Conservation (phyloP, 768 basidiomycete genomes). For the Tricholoma hemisulphureum region DNA sequence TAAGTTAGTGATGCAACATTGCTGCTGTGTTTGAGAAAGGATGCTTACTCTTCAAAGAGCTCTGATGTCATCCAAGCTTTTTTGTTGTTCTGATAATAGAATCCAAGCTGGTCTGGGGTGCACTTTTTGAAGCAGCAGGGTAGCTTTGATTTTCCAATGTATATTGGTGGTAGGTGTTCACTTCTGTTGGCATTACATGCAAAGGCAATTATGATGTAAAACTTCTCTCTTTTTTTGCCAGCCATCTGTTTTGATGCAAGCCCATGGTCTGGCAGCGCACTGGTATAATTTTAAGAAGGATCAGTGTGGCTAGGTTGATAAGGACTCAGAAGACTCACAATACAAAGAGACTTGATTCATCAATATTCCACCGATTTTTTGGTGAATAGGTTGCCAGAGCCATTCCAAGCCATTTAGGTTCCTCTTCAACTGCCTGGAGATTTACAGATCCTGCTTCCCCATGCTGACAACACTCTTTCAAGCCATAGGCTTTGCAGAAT, state of each 20-base stretch:
- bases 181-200: no score
- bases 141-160: constrained; percentile 2
- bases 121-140: constrained; percentile 32
- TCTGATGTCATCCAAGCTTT: constrained; percentile 38
- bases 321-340: constrained; percentile 5
- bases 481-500: constrained; percentile 21
- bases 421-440: constrained; percentile 4
- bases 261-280: constrained; percentile 30
- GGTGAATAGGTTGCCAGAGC: constrained; percentile 12
- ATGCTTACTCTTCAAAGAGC: constrained; percentile 35
- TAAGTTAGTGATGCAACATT: constrained; percentile 25
- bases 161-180: constrained; percentile 30
- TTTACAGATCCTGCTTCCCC: not conserved
- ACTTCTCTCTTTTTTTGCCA: constrained; percentile 33
- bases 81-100: no score
- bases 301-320: not conserved
- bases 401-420: constrained; percentile 14
- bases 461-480: not conserved
- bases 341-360: constrained; percentile 3
- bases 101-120: constrained; percentile 12
- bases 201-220: constrained; percentile 31
- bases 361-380: constrained; percentile 25
- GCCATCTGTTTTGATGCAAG: constrained; percentile 29
- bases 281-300: not conserved
- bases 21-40: not conserved